Evolutionary conservation across 1,284 basidiomycete species (phyloP).

Genomic region (Ceratobasidium sp.): DNA sequence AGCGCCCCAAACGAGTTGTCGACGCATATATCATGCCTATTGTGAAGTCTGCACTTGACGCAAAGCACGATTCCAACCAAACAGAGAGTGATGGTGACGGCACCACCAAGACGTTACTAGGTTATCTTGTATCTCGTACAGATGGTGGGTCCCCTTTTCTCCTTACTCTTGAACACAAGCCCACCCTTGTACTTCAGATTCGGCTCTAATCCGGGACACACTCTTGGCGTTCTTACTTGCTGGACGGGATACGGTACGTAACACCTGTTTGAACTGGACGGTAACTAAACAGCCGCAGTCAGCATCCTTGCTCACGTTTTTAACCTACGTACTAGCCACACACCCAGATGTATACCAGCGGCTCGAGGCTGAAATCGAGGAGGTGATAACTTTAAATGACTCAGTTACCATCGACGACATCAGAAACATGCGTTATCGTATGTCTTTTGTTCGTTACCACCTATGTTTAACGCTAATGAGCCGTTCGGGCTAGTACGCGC

Average conservation of each 20-base stretch:
- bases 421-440: slow-evolving; percentile 45
- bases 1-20: slow-evolving; percentile 40
- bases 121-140: slow-evolving; percentile 44
- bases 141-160: slow-evolving; percentile 16
- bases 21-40: slow-evolving; percentile 46
- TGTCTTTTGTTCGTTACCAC: slow-evolving; percentile 43
- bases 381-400: slow-evolving; percentile 18
- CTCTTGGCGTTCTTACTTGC: slow-evolving; percentile 49
- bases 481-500: slow-evolving; percentile 44
- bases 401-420: slow-evolving; percentile 41
- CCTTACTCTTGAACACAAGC: neutral
- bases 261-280: slow-evolving; percentile 3
- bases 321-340: slow-evolving; percentile 44
- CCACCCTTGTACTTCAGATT: slow-evolving; percentile 24
- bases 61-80: neutral
- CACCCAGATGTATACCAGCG: slow-evolving; percentile 42
- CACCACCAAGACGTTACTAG: slow-evolving; percentile 42
- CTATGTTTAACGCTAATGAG: slow-evolving; percentile 2
- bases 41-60: slow-evolving; percentile 38
- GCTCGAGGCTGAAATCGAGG: slow-evolving; percentile 41
- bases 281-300: slow-evolving; percentile 38
- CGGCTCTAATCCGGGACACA: slow-evolving; percentile 47
- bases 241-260: slow-evolving; percentile 45
- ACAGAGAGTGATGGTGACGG: slow-evolving; percentile 4
- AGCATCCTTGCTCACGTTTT: slow-evolving; percentile 48